phyloP scores from a whole-genome alignment of 768 basidiomycete species.

The Omphalotus guepiniiformis region DNA sequence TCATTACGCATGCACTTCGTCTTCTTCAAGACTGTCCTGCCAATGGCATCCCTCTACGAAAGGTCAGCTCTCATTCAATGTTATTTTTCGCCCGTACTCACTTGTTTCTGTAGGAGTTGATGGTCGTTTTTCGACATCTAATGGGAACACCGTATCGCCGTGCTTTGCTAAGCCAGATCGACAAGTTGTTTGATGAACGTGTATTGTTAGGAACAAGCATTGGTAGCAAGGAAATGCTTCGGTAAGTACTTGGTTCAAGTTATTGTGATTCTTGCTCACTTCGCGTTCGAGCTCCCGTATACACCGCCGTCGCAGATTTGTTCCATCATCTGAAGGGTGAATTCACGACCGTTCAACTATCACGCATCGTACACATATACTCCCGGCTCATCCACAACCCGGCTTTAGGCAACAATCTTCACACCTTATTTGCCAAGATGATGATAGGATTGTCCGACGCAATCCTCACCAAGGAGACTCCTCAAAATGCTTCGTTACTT shows the following conservation, averaged over 20 bases:
- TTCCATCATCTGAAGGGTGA: slow-evolving; percentile 89
- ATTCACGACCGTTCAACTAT: slow-evolving; percentile 69
- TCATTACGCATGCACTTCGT: slow-evolving; percentile 79
- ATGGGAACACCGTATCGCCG: slow-evolving; percentile 73
- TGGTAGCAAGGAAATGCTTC: slow-evolving; percentile 79
- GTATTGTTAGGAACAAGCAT: slow-evolving; percentile 84
- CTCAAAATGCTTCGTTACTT: slow-evolving; percentile 63
- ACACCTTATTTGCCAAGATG: slow-evolving; percentile 90
- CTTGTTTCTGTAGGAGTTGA: slow-evolving; percentile 58
- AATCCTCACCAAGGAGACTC: slow-evolving; percentile 70
- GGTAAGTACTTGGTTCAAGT: slow-evolving; percentile 39
- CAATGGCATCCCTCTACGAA: slow-evolving; percentile 76
- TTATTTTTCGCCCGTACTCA: slow-evolving; percentile 7
- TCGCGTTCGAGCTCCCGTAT: slow-evolving; percentile 64
- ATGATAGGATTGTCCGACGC: slow-evolving; percentile 86
- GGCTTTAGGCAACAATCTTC: slow-evolving; percentile 71
- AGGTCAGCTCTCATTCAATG: slow-evolving; percentile 43
- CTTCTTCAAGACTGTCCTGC: slow-evolving; percentile 91
- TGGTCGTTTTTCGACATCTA: slow-evolving; percentile 90
- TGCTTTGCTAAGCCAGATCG: slow-evolving; percentile 76
- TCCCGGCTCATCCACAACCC: slow-evolving; percentile 88
- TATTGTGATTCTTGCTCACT: slow-evolving; percentile 6
- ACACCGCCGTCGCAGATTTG: slow-evolving; percentile 87
- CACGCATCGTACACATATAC: slow-evolving; percentile 77
- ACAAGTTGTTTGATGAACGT: slow-evolving; percentile 86